Evolutionary conservation across 306 rosid genomes (phyloP).

Genomic region (Cicer bijugum): DNA sequence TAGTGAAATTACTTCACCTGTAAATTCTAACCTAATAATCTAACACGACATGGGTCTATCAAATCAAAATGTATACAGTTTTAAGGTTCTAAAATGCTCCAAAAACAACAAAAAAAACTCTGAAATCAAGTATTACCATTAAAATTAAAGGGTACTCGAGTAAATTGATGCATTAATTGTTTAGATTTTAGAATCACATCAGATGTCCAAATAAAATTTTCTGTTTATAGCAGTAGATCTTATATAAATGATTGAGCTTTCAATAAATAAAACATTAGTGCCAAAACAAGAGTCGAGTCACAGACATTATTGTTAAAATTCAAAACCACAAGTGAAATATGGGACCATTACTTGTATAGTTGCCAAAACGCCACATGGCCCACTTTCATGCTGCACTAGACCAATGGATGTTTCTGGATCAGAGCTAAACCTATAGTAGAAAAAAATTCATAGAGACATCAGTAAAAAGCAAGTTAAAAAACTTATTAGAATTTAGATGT

Average conservation of each 20-base stretch:
- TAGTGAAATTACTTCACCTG: too few species aligned
- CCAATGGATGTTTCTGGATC: constrained; percentile 79
- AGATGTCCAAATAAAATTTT: neutral
- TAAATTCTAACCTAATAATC: neutral
- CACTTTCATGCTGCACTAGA: constrained; percentile 98
- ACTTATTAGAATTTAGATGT: constrained; percentile 26
- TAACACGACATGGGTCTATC: neutral
- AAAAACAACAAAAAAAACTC: neutral
- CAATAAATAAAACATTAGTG: constrained; percentile 20
- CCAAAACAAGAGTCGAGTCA: neutral
- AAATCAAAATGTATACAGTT: neutral
- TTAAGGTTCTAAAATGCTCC: neutral
- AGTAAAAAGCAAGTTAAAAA: constrained; percentile 41
- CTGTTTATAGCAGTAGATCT: neutral
- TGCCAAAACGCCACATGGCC: constrained; percentile 98
- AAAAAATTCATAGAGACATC: constrained; percentile 47
- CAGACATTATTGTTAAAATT: neutral
- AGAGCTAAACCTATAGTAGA: constrained; percentile 61
- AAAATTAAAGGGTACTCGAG: too few species aligned
- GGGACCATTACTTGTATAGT: constrained; percentile 77
- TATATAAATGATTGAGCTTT: too few species aligned
- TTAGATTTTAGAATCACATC: neutral
- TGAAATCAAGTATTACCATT: neutral
- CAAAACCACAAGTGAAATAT: constrained; percentile 2
- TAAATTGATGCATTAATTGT: neutral